These are phyloP conservation scores for Phyllosticta paracitricarpa DNA, from an alignment of 2,329 filamentous ascomycete genomes.

Conservation along the genomic window DNA sequence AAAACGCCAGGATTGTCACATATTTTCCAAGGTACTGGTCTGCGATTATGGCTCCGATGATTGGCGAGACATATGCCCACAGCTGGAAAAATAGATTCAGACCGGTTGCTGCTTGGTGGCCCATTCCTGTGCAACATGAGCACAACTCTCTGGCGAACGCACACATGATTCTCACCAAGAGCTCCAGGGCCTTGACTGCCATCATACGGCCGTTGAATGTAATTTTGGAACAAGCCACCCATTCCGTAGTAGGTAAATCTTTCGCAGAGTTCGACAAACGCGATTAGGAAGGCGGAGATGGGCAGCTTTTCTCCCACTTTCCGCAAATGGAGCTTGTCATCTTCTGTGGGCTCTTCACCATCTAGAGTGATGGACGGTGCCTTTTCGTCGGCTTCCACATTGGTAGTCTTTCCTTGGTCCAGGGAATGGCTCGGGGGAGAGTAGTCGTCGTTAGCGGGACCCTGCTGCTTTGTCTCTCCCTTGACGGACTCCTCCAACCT, in stretches of 20 bases:
- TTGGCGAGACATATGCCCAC: slow-evolving; percentile 27
- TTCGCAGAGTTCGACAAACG: slow-evolving; percentile 28
- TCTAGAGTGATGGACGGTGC: slow-evolving; percentile 1
- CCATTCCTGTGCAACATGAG: slow-evolving; percentile 16
- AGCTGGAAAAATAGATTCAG: slow-evolving; percentile 28
- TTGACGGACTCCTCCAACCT: slow-evolving; percentile 5
- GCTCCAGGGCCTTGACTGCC: slow-evolving; percentile 13
- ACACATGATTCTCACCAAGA: background rate
- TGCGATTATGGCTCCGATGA: slow-evolving; percentile 37
- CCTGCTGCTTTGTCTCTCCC: background rate
- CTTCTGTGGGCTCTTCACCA: slow-evolving; percentile 24
- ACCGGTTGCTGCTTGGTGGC: slow-evolving; percentile 24
- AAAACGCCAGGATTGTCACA: slow-evolving; percentile 54
- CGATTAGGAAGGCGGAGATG: slow-evolving; percentile 26
- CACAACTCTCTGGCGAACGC: background rate
- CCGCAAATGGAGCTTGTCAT: slow-evolving; percentile 23
- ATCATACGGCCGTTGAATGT: slow-evolving; percentile 19
- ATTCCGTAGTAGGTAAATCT: slow-evolving; percentile 23
- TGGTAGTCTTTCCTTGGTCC: background rate
- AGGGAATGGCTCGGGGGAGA: slow-evolving; percentile 2
- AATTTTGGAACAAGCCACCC: slow-evolving; percentile 30
- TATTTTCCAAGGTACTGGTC: slow-evolving; percentile 57
- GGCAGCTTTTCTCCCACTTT: slow-evolving; percentile 27
- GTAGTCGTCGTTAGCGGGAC: background rate
- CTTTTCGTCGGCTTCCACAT: slow-evolving; percentile 5